Conservation (phyloP, 805 yeast genomes). For the Suhomyces vadensis region DNA sequence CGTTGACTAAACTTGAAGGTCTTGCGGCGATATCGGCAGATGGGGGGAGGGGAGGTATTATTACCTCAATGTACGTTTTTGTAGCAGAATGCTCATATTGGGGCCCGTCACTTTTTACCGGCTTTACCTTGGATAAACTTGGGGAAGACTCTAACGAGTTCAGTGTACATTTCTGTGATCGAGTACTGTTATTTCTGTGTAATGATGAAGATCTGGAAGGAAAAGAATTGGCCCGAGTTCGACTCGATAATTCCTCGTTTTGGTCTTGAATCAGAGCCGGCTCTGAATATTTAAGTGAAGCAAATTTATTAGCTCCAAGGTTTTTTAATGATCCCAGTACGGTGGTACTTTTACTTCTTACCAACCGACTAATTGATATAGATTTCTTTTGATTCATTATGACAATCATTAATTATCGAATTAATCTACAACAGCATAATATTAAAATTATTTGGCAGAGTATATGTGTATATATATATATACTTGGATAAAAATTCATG, state of each 20-base stretch:
- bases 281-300: background rate
- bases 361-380: background rate
- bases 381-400: background rate
- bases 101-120: background rate
- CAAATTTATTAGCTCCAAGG: background rate
- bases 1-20: conserved; percentile 1
- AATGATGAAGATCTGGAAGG: background rate
- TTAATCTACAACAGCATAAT: background rate
- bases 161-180: background rate
- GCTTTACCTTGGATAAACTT: background rate
- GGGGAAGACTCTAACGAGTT: background rate
- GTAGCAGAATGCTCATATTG: background rate
- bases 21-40: conserved; percentile 1
- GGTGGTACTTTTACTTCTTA: background rate
- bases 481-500: too few relatives aligned
- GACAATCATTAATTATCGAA: background rate
- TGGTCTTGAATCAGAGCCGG: background rate
- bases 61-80: conserved; percentile 1
- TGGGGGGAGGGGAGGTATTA: conserved; percentile 6
- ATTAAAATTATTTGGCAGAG: background rate
- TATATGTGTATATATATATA: background rate
- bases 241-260: background rate
- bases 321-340: background rate
- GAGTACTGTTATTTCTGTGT: background rate
- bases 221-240: background rate